A percentile compares a stretch with the other conserved stretches of the same genome.
phyloP scores from a whole-genome alignment of 108 stramenopile genomes.

The Skeletonema grethae region DNA sequence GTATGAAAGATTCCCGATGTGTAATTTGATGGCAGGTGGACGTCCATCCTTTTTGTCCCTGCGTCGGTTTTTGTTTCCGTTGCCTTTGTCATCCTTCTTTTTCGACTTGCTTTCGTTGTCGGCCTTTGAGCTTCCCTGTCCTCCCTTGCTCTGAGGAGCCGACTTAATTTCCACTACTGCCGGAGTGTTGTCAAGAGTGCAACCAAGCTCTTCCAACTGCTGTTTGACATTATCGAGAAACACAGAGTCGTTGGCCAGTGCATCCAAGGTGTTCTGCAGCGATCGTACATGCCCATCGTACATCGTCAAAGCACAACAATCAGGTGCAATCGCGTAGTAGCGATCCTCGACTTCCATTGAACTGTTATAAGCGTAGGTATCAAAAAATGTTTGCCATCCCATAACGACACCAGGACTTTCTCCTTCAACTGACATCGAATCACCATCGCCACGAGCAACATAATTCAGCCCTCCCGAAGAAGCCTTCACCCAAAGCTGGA shows the following conservation, averaged over 20 bases:
- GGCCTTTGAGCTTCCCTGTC: conserved; percentile 8
- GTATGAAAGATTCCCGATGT: conserved; percentile 87
- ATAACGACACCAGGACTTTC: conserved; percentile 40
- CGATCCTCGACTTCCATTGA: conserved; percentile 84
- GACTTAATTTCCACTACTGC: conserved; percentile 17
- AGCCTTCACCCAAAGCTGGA: conserved; percentile 76
- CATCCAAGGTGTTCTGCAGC: conserved; percentile 70
- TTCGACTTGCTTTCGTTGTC: conserved; percentile 23
- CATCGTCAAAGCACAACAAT: conserved; percentile 81
- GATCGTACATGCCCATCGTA: conserved; percentile 84
- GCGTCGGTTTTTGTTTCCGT: conserved; percentile 53
- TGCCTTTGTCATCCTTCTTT: conserved; percentile 10
- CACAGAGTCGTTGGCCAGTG: conserved; percentile 50
- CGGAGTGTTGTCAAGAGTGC: conserved; percentile 31
- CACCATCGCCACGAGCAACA: conserved; percentile 24
- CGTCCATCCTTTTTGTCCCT: conserved; percentile 57
- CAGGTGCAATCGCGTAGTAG: conserved; percentile 80
- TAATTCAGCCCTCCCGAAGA: conserved; percentile 74
- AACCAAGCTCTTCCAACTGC: conserved; percentile 68
- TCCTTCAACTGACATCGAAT: conserved; percentile 33
- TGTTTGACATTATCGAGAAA: conserved; percentile 56
- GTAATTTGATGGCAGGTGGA: conserved; percentile 83
- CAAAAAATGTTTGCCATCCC: conserved; percentile 90
- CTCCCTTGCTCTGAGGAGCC: conserved; percentile 20
- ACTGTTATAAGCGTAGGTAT: conserved; percentile 69